Conservation (phyloP, 495 filamentous ascomycete species). For the Xylaria castorea region DNA sequence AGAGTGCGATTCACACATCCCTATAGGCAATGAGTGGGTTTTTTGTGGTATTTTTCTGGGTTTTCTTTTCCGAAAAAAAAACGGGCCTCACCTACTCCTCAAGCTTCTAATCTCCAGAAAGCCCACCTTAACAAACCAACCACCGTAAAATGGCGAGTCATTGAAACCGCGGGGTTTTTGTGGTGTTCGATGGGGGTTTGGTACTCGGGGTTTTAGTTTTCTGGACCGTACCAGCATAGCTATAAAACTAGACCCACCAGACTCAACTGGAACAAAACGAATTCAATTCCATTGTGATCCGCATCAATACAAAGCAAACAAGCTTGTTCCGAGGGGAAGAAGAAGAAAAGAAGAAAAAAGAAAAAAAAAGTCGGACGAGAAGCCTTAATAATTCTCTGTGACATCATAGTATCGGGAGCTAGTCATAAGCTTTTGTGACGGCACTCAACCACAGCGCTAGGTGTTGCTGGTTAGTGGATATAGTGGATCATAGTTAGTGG, state of each 20-base stretch:
- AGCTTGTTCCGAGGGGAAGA: not conserved
- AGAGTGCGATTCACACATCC: not conserved
- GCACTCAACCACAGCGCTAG: not conserved
- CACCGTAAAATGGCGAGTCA: slow-evolving; percentile 8
- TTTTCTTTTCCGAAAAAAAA: not conserved
- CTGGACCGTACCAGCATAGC: not conserved
- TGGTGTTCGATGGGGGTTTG: not conserved
- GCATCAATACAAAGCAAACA: not conserved
- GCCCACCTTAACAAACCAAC: too few species aligned
- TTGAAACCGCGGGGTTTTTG: slow-evolving; percentile 3
- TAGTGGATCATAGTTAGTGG: not conserved
- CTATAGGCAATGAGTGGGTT: not conserved
- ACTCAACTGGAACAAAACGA: not conserved
- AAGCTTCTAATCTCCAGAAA: not conserved
- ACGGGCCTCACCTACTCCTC: not conserved
- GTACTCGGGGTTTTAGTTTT: not conserved
- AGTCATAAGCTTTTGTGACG: not conserved
- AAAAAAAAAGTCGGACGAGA: not conserved
- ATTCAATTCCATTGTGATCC: not conserved
- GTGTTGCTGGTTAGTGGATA: not conserved
- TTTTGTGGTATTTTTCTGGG: not conserved
- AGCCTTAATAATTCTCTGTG: not conserved
- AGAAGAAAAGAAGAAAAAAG: not conserved
- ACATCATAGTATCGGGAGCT: slow-evolving; percentile 4
- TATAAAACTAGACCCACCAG: not conserved